Evolutionary conservation across 805 yeast species (phyloP).

Genomic region (Candida khao-thaluensis): DNA sequence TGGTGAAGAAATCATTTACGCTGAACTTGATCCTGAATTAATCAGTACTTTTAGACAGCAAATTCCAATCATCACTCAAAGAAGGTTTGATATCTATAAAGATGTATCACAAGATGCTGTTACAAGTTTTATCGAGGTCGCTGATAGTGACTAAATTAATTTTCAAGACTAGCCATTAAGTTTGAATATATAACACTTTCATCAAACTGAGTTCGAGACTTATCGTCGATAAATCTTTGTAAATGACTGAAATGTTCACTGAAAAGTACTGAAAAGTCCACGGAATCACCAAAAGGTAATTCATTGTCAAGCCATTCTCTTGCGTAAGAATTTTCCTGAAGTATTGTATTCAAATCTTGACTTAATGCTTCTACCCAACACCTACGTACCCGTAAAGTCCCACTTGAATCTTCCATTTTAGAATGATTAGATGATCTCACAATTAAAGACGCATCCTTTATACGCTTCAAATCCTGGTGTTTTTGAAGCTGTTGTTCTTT

Average conservation of each 20-base stretch:
- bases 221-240: not conserved
- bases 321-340: not conserved
- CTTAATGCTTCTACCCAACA: constrained; percentile 12
- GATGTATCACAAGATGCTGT: constrained; percentile 27
- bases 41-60: constrained; percentile 58
- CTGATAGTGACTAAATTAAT: constrained; percentile 7
- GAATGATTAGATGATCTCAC: constrained; percentile 7
- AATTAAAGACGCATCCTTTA: not conserved
- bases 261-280: not conserved
- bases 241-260: constrained; percentile 3
- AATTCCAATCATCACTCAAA: constrained; percentile 68
- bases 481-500: not conserved
- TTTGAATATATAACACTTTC: constrained; percentile 2
- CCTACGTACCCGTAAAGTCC: constrained; percentile 12
- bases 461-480: not conserved
- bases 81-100: constrained; percentile 66
- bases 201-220: not conserved
- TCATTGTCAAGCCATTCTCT: not conserved
- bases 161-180: constrained; percentile 2
- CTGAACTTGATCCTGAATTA: constrained; percentile 64
- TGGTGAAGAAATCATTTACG: constrained; percentile 71
- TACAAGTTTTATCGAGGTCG: constrained; percentile 12
- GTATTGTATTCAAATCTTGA: constrained; percentile 9
- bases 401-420: constrained; percentile 7
- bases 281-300: not conserved